Percentiles rank a stretch among this genome's conserved stretches.
Conservation (phyloP, 2,329 filamentous ascomycete genomes). For the Colletotrichum sublineola region DNA sequence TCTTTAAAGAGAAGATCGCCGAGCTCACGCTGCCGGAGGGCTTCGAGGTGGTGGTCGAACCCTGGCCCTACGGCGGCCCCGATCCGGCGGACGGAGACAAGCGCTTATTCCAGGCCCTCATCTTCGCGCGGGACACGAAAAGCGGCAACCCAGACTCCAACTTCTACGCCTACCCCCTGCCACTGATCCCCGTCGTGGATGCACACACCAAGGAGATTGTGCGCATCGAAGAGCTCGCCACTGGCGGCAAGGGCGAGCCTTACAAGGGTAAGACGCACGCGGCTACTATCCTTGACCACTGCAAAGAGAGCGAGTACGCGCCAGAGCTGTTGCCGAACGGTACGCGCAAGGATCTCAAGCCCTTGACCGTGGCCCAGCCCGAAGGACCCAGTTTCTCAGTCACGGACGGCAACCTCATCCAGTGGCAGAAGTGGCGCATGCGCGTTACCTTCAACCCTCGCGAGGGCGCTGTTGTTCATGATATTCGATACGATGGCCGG, state of each 20-base stretch:
- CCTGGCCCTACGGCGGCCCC: conserved; percentile 53
- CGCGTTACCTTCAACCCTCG: conserved; percentile 70
- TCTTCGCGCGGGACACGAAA: conserved; percentile 50
- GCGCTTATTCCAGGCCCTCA: conserved; percentile 52
- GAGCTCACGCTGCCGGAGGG: conserved; percentile 48
- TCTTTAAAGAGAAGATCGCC: conserved; percentile 51
- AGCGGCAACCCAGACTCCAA: conserved; percentile 58
- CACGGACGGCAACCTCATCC: conserved; percentile 50
- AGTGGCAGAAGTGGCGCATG: conserved; percentile 71
- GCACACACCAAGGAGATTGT: conserved; percentile 49
- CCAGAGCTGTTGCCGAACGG: conserved; percentile 58
- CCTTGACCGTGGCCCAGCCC: conserved; percentile 71
- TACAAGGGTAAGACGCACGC: conserved; percentile 41
- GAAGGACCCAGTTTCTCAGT: conserved; percentile 72
- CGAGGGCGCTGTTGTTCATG: conserved; percentile 71
- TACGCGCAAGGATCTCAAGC: conserved; percentile 67
- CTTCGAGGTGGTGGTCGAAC: conserved; percentile 59
- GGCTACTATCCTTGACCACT: conserved; percentile 48
- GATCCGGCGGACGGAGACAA: conserved; percentile 49
- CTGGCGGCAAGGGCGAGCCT: conserved; percentile 49
- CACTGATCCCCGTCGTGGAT: conserved; percentile 59
- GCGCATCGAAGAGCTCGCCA: conserved; percentile 52
- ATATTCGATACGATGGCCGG: conserved; percentile 69
- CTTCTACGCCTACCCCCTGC: conserved; percentile 63
- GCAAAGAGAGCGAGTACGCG: conserved; percentile 54